Evolutionary conservation across 2,329 filamentous ascomycete genomes (phyloP).

Genomic region (Escovopsis weberi): DNA sequence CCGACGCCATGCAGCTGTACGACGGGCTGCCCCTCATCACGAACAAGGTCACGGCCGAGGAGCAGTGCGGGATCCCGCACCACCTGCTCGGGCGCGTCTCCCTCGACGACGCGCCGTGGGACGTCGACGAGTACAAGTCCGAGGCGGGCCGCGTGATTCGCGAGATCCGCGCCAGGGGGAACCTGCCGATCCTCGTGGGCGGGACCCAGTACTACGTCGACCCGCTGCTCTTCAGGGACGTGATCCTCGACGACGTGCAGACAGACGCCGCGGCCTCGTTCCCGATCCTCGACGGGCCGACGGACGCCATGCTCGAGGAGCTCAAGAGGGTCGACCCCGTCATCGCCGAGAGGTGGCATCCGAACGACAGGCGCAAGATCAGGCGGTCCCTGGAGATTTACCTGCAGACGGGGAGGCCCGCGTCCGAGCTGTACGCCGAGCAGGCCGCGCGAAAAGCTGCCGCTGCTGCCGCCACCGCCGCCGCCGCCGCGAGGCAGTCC

Average conservation of each 20-base stretch:
- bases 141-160: constrained; percentile 55
- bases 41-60: constrained; percentile 69
- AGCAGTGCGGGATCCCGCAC: constrained; percentile 70
- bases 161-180: constrained; percentile 65
- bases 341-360: constrained; percentile 90
- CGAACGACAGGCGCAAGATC: constrained; percentile 83
- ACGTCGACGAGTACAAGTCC: constrained; percentile 60
- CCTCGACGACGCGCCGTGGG: constrained; percentile 68
- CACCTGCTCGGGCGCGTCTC: constrained; percentile 73
- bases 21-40: constrained; percentile 84
- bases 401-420: constrained; percentile 63
- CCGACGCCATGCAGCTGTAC: constrained; percentile 97
- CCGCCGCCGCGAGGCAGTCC: background rate
- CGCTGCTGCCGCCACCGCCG: constrained; percentile 10
- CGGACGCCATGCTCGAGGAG: constrained; percentile 56
- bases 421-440: constrained; percentile 76
- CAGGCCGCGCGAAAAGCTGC: constrained; percentile 38
- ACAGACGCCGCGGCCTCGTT: constrained; percentile 29
- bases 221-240: constrained; percentile 62
- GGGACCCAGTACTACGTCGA: constrained; percentile 95
- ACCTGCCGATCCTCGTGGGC: constrained; percentile 79
- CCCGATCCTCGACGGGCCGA: constrained; percentile 58
- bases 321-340: constrained; percentile 69
- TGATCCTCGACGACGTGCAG: constrained; percentile 33
- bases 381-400: constrained; percentile 81